Conservation (phyloP, 202 grass and related monocot species). For the Hordeum pubiflorum region DNA sequence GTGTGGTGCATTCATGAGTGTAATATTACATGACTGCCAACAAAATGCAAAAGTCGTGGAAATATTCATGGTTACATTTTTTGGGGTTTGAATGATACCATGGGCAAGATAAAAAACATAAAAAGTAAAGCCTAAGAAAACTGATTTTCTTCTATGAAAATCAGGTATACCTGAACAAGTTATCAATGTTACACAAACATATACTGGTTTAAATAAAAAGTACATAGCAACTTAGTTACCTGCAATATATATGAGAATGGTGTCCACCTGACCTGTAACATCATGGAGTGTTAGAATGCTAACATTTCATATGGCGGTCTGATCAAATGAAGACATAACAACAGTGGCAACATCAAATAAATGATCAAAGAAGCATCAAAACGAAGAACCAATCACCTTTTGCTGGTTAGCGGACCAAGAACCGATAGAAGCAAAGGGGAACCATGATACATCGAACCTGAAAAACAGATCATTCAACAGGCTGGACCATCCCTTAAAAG, state of each 20-base stretch:
- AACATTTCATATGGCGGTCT: constrained; percentile 14
- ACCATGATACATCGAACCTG: constrained; percentile 97
- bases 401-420: constrained; percentile 66
- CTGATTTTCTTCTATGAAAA: background rate
- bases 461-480: constrained; percentile 22
- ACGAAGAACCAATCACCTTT: constrained; percentile 42
- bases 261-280: constrained; percentile 53
- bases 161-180: constrained; percentile 6
- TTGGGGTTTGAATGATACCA: background rate
- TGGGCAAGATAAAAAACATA: background rate
- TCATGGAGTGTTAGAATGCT: constrained; percentile 22
- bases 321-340: background rate
- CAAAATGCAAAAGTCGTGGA: background rate
- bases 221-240: constrained; percentile 41
- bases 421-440: constrained; percentile 77
- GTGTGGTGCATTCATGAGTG: constrained; percentile 58
- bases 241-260: constrained; percentile 63
- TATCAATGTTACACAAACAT: background rate
- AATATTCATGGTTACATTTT: background rate
- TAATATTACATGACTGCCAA: background rate
- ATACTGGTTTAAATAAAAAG: background rate
- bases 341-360: background rate
- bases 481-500: background rate
- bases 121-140: background rate
- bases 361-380: constrained; percentile 23